Conservation (phyloP, 2,329 filamentous ascomycete species). For the Dothidotthia symphoricarpi region DNA sequence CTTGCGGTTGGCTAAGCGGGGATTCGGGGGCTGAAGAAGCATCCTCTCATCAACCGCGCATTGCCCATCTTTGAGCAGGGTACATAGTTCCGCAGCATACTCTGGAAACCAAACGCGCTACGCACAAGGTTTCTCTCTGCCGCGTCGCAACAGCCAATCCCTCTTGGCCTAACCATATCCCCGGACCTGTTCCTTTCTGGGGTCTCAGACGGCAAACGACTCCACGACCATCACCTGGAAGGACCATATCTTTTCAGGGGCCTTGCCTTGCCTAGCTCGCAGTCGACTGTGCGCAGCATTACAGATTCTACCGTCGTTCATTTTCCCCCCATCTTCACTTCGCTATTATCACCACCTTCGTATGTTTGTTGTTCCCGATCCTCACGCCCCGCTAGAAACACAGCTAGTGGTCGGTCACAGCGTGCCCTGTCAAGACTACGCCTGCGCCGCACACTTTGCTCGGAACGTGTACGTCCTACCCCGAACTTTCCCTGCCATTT, state of each 20-base stretch:
- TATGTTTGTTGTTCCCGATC: slow-evolving; percentile 11
- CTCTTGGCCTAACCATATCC: slow-evolving; percentile 26
- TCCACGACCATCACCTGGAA: slow-evolving; percentile 37
- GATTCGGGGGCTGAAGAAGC: slow-evolving; percentile 22
- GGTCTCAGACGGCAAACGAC: slow-evolving; percentile 38
- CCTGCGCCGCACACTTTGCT: slow-evolving; percentile 32
- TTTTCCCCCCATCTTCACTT: slow-evolving; percentile 26
- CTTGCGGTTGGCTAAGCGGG: slow-evolving; percentile 19
- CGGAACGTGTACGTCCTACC: slow-evolving; percentile 30
- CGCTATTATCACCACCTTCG: slow-evolving; percentile 34
- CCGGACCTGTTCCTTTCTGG: slow-evolving; percentile 26
- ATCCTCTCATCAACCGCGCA: slow-evolving; percentile 20
- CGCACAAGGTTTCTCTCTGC: slow-evolving; percentile 25
- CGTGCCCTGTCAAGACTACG: slow-evolving; percentile 25
- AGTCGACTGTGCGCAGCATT: too few species aligned
- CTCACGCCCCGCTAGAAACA: too few species aligned
- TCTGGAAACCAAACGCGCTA: slow-evolving; percentile 34
- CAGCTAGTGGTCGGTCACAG: too few species aligned
- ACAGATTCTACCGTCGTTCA: slow-evolving; percentile 15
- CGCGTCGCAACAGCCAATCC: slow-evolving; percentile 27
- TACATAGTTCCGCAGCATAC: slow-evolving; percentile 16
- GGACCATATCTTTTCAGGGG: too few species aligned
- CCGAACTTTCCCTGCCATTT: slow-evolving; percentile 6
- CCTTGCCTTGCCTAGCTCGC: too few species aligned
- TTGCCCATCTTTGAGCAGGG: slow-evolving; percentile 8